Percentiles rank a stretch among this genome's conserved stretches.
Evolutionary conservation across 495 filamentous ascomycete genomes (phyloP).

Genomic region (Apiosordaria backusii): DNA sequence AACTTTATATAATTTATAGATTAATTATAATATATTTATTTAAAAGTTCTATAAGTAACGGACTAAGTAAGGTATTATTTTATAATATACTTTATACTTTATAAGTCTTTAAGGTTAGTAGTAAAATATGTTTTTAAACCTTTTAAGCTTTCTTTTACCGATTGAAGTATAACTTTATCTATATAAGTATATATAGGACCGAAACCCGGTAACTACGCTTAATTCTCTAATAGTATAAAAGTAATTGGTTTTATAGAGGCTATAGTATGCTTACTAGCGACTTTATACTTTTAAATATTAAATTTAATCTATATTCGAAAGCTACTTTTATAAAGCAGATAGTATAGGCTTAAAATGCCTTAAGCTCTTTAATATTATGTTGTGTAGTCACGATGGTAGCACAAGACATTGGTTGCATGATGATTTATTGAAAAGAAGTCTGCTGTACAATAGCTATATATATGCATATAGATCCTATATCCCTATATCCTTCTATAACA

Average conservation of each 20-base stretch:
- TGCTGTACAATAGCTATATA: no score
- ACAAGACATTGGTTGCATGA: no score
- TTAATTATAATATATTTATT: background rate
- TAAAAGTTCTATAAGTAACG: background rate
- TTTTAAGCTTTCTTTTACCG: background rate
- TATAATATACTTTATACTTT: background rate
- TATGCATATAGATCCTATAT: no score
- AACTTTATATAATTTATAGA: background rate
- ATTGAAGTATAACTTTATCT: background rate
- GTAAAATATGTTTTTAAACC: no score
- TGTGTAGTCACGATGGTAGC: no score
- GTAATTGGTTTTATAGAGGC: background rate
- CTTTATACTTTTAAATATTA: conserved; percentile 1
- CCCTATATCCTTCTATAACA: no score
- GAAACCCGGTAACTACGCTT: background rate
- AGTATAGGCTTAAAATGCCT: conserved; percentile 16
- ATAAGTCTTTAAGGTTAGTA: background rate
- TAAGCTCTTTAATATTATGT: background rate
- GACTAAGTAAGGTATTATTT: background rate
- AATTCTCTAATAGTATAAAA: background rate
- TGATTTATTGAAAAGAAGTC: no score
- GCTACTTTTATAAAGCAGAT: conserved; percentile 12
- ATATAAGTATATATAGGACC: background rate
- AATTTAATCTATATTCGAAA: conserved; percentile 16
- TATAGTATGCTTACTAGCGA: background rate